phyloP scores from a whole-genome alignment of 2,329 filamentous ascomycete species.

The Hymenoscyphus salicellus region DNA sequence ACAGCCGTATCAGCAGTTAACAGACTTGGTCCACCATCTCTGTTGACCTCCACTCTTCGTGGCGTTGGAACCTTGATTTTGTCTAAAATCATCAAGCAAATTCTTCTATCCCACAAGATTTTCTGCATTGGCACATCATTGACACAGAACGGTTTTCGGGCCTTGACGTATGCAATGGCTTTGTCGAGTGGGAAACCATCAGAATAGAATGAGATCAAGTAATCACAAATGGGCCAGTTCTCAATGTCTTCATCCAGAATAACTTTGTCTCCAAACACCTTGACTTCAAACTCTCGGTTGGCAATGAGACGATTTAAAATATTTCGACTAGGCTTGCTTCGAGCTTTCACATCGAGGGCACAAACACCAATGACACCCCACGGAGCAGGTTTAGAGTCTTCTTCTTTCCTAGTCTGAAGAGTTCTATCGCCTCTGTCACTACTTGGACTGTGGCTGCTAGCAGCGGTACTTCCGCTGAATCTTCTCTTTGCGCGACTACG shows the following conservation, averaged over 20 bases:
- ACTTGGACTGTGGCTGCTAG: constrained; percentile 76
- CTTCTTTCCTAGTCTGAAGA: constrained; percentile 49
- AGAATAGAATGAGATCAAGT: constrained; percentile 96
- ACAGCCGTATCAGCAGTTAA: constrained; percentile 76
- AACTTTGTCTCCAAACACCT: constrained; percentile 98
- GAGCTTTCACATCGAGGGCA: constrained; percentile 89
- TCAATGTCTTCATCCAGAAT: constrained; percentile 95
- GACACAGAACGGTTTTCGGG: constrained; percentile 93
- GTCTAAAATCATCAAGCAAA: constrained; percentile 85
- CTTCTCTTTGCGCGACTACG: constrained; percentile 69
- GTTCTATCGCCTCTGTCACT: constrained; percentile 68
- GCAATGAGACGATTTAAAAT: constrained; percentile 90
- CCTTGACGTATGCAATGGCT: constrained; percentile 89
- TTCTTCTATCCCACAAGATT: constrained; percentile 88
- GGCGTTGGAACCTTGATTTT: constrained; percentile 87
- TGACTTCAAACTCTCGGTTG: constrained; percentile 90
- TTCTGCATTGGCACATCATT: constrained; percentile 98
- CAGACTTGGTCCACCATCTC: constrained; percentile 82
- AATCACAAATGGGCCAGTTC: constrained; percentile 91
- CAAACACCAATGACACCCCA: constrained; percentile 83
- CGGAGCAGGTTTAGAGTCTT: constrained; percentile 60
- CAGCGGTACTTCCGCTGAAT: constrained; percentile 77
- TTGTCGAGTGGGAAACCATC: constrained; percentile 97
- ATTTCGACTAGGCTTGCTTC: constrained; percentile 94
- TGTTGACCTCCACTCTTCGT: constrained; percentile 81